Percentiles rank a stretch among this genome's conserved stretches.
phyloP scores from a whole-genome alignment of 2,329 filamentous ascomycete species.

The Venturia nashicola region DNA sequence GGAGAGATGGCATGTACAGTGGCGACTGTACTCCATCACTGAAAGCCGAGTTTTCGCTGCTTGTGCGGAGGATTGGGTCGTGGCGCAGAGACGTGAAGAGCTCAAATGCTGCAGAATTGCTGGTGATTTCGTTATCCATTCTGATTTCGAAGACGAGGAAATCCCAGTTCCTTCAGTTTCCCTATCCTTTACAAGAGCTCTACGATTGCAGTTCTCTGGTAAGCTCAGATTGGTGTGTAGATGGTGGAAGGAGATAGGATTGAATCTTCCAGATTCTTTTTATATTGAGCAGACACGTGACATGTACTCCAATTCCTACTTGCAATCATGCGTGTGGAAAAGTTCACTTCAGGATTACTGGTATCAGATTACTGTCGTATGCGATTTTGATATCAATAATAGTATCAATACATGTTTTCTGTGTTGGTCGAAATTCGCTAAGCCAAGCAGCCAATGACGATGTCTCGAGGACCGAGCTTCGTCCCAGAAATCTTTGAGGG shows the following conservation, averaged over 20 bases:
- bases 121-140: background rate
- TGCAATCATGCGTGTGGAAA: too few species aligned
- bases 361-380: background rate
- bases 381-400: background rate
- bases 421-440: background rate
- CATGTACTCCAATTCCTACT: background rate
- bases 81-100: slow-evolving; percentile 28
- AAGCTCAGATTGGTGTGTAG: too few species aligned
- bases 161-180: too few species aligned
- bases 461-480: background rate
- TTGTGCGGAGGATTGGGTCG: slow-evolving; percentile 23
- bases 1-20: slow-evolving; percentile 69
- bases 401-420: background rate
- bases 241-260: too few species aligned
- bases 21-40: slow-evolving; percentile 44
- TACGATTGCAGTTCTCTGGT: too few species aligned
- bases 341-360: too few species aligned
- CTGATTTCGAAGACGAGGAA: too few species aligned
- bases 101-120: slow-evolving; percentile 16
- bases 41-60: slow-evolving; percentile 27
- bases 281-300: background rate
- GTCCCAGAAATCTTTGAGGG: background rate
- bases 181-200: background rate
- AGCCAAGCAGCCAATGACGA: background rate
- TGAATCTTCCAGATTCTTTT: background rate